Percentiles rank a stretch among this genome's conserved stretches.
Evolutionary conservation across 2,329 filamentous ascomycete species (phyloP).

Genomic region (Hymenoscyphus scutula): DNA sequence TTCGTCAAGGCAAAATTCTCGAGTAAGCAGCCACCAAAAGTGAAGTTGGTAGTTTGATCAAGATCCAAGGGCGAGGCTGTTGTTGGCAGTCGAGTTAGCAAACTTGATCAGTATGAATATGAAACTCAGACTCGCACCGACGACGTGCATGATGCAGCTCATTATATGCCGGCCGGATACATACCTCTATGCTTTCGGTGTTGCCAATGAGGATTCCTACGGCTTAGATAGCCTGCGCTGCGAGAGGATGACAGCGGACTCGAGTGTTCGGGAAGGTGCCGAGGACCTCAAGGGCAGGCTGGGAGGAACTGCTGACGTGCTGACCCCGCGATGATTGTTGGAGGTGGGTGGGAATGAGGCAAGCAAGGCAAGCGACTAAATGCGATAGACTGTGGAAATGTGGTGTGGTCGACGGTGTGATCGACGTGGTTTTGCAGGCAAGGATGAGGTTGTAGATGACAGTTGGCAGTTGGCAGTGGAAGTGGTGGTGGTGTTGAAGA

Average conservation of each 20-base stretch:
- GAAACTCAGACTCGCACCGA: background rate
- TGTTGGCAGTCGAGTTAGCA: background rate
- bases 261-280: background rate
- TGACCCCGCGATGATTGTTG: background rate
- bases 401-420: background rate
- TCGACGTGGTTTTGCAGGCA: background rate
- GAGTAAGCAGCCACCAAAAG: slow-evolving; percentile 20
- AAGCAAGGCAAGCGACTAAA: background rate
- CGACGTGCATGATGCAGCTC: slow-evolving; percentile 1
- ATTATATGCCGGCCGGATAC: background rate
- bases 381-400: background rate
- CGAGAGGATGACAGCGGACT: background rate
- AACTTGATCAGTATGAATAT: slow-evolving; percentile 8
- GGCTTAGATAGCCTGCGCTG: background rate
- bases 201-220: background rate
- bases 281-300: too few species aligned
- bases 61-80: background rate
- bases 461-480: too few species aligned
- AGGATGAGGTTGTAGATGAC: background rate
- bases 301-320: background rate
- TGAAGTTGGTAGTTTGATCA: slow-evolving; percentile 4
- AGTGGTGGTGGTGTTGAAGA: background rate
- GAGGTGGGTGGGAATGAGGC: background rate
- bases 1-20: slow-evolving; percentile 8
- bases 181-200: background rate